Percentiles rank a stretch among this genome's conserved stretches.
phyloP scores from a whole-genome alignment of 2,329 filamentous ascomycete genomes.

The Aphanoascus verrucosus region DNA sequence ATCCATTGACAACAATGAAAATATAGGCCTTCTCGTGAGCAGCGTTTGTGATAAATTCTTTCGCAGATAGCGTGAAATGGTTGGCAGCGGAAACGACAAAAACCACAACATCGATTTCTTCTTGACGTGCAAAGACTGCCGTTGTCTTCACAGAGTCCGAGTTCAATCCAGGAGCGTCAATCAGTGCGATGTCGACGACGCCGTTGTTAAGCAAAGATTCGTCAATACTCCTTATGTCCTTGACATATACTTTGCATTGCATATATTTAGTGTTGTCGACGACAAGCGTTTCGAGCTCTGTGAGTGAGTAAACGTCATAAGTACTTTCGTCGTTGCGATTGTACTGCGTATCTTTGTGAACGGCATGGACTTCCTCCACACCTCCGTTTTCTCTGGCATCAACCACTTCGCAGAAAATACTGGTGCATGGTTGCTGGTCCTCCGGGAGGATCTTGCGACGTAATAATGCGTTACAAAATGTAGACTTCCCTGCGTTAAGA shows the following conservation, averaged over 20 bases:
- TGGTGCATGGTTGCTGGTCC: conserved; percentile 95
- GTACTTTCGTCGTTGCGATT: conserved; percentile 86
- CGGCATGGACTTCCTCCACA: conserved; percentile 88
- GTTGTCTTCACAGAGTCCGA: conserved; percentile 95
- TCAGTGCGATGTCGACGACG: conserved; percentile 93
- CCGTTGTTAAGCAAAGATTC: conserved; percentile 94
- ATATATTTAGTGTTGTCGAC: conserved; percentile 78
- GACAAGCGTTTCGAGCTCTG: conserved; percentile 78
- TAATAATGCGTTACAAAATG: conserved; percentile 94
- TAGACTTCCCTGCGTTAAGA: conserved; percentile 94
- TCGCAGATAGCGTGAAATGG: conserved; percentile 95
- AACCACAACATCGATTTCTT: conserved; percentile 97
- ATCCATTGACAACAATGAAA: conserved; percentile 97
- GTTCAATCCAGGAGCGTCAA: conserved; percentile 91
- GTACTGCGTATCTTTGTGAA: conserved; percentile 70
- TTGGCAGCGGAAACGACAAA: conserved; percentile 97
- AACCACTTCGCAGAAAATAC: conserved; percentile 94
- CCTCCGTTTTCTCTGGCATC: conserved; percentile 85
- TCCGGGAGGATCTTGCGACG: conserved; percentile 87
- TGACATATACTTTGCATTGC: conserved; percentile 95
- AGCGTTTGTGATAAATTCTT: conserved; percentile 92
- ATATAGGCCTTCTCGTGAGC: conserved; percentile 97
- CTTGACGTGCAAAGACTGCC: conserved; percentile 89
- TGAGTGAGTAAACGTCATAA: conserved; percentile 73
- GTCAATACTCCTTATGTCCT: conserved; percentile 77